These are phyloP conservation scores for Annulohypoxylon nitens DNA, from an alignment of 495 filamentous ascomycete species.

Conservation along the genomic window DNA sequence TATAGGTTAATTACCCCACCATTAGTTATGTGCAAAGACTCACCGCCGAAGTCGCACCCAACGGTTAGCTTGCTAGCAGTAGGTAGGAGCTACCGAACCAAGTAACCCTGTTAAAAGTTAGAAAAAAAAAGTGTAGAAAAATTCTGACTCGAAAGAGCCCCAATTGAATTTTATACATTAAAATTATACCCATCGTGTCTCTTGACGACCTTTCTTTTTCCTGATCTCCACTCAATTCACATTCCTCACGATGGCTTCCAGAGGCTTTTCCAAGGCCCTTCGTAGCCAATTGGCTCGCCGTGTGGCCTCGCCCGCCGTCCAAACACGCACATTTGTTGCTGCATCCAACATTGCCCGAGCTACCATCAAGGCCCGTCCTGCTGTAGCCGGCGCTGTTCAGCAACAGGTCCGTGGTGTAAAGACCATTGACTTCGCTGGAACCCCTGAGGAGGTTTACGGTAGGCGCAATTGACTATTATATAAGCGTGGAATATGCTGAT, in stretches of 20 bases:
- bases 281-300: conserved; percentile 80
- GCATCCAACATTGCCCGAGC: conserved; percentile 71
- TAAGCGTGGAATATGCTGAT: background rate
- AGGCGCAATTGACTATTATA: conserved; percentile 47
- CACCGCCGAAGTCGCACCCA: conserved; percentile 44
- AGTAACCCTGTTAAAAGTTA: conserved; percentile 39
- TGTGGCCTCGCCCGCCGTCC: conserved; percentile 73
- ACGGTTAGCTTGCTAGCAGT: conserved; percentile 6
- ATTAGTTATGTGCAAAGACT: conserved; percentile 32
- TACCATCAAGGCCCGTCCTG: conserved; percentile 66
- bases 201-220: conserved; percentile 39
- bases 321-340: conserved; percentile 77
- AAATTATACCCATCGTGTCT: conserved; percentile 39
- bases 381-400: conserved; percentile 60
- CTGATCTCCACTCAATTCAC: conserved; percentile 52
- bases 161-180: conserved; percentile 13
- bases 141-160: conserved; percentile 22
- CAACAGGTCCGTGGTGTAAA: conserved; percentile 83
- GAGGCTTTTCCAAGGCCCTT: conserved; percentile 84
- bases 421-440: conserved; percentile 94
- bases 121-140: conserved; percentile 34
- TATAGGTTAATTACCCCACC: conserved; percentile 32
- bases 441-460: conserved; percentile 94
- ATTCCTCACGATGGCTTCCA: conserved; percentile 81
- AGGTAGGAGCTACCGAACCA: conserved; percentile 23